Evolutionary conservation across 176 grass and related monocot genomes (phyloP).

Genomic region (Neostapfia colusana): DNA sequence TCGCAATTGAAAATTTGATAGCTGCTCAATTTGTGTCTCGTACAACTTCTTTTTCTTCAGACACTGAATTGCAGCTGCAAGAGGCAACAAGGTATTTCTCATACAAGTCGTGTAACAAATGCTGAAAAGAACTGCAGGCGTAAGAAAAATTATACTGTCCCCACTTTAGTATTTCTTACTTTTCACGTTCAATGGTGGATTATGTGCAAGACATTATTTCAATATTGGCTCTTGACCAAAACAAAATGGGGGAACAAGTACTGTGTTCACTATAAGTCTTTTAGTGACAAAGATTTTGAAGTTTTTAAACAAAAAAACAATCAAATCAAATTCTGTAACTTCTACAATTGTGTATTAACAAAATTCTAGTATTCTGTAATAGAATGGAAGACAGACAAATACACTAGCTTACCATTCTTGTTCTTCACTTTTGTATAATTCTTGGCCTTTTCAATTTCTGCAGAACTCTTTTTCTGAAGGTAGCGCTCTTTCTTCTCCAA

Average conservation of each 20-base stretch:
- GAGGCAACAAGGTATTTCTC: slow-evolving; percentile 28
- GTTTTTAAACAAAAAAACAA: not conserved
- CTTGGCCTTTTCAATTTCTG: slow-evolving; percentile 67
- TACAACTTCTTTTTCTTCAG: slow-evolving; percentile 74
- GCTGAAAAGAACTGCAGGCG: not conserved
- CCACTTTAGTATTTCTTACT: slow-evolving; percentile 40
- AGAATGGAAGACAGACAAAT: not conserved
- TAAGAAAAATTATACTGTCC: not conserved
- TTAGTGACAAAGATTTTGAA: slow-evolving; percentile 13
- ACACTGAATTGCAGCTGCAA: slow-evolving; percentile 65
- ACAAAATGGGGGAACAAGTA: not conserved
- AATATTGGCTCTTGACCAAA: not conserved
- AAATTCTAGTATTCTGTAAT: not conserved
- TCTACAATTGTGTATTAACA: slow-evolving; percentile 19
- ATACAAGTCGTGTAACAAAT: slow-evolving; percentile 29
- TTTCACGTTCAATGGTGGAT: not conserved
- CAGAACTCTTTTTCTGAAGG: slow-evolving; percentile 62
- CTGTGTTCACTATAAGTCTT: not conserved
- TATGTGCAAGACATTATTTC: not conserved
- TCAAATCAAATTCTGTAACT: not conserved
- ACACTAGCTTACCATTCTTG: slow-evolving; percentile 55
- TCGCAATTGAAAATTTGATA: slow-evolving; percentile 59
- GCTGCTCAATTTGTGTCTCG: slow-evolving; percentile 64
- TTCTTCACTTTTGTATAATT: slow-evolving; percentile 71
- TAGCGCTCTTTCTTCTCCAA: slow-evolving; percentile 65